Evolutionary conservation across 352 stramenopile genomes (phyloP), one percentile per base, ranked within the genome.

Genomic region (Phytopythium ostracodes): DNA sequence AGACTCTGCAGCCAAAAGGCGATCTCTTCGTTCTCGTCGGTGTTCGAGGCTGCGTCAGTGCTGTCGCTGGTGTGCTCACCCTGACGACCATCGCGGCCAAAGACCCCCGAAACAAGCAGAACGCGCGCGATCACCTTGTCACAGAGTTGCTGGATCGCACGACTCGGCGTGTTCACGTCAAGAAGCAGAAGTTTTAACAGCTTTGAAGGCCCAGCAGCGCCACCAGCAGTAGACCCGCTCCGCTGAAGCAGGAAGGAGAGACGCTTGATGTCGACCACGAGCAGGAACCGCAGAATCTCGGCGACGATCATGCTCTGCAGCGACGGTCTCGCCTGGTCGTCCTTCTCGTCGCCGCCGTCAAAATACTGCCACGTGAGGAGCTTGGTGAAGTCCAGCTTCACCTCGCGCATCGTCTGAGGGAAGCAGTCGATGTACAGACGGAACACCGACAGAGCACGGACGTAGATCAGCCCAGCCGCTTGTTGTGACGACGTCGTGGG

Each of bases 381-480:
- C 71, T 96, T 96, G 14, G 87, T 87, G 25, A 94, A 85, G 66
- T 96, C 87, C 40, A 90, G 73, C 65, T 96, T 96, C 12, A 89
- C 75, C 35, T 96, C 87, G 33, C 73, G 73, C 83, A 92, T 96
- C 2, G 75, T 62, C 15, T 88, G 72, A 1, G 85, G 84, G 11
- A 96, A 65, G 46, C 82, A 92, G 59, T 86, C 72, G 22, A 92
- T 56, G 56, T 96, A 96, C 15, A 90, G 62, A 6, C 81, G 79
- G 51, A 92, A 91, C 0, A 96, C 81, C 1, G 73, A 80, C 22
- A 96, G 74, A 2, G 80, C 79, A 29, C 86, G 81, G 17, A 89
- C 68, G 75, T 94, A 94, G 7, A 92, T 70, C n/a, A 93, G 71
- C 7, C 69, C 76, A 17, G 65, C 57, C 2, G 57, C 61, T 29